phyloP scores from a whole-genome alignment of 768 basidiomycete genomes.

The Filobasidium floriforme region DNA sequence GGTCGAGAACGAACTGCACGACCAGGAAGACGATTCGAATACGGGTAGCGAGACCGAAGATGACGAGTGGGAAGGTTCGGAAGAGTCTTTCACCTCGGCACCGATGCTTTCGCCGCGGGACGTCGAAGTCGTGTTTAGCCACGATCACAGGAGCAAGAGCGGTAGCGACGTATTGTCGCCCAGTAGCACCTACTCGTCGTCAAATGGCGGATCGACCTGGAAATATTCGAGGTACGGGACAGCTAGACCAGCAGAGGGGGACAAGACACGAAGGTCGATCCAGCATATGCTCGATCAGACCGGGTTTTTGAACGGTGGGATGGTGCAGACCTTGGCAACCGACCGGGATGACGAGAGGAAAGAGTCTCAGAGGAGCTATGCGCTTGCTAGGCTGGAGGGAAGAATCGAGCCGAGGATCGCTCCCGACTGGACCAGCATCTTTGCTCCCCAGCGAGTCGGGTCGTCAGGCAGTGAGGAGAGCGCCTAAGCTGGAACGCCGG shows the following conservation, averaged over 20 bases:
- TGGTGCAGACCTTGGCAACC: neutral
- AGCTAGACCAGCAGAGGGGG: neutral
- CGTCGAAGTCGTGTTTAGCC: neutral
- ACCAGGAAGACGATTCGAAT: no score
- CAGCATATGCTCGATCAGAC: neutral
- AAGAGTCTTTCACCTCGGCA: neutral
- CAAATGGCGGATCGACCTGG: neutral
- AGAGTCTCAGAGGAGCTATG: neutral
- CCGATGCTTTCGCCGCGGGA: constrained; percentile 1
- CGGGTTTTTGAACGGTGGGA: neutral
- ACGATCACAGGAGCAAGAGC: neutral
- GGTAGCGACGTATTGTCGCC: neutral
- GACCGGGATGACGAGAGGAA: neutral
- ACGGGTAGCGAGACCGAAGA: neutral
- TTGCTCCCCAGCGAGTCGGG: neutral
- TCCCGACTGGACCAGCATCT: neutral
- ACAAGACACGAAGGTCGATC: neutral
- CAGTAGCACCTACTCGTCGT: neutral
- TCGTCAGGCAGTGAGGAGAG: no score
- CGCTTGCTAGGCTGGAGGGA: constrained; percentile 1
- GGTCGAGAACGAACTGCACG: no score
- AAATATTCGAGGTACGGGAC: neutral
- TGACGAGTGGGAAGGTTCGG: neutral
- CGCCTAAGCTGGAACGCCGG: no score
- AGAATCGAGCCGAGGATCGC: neutral